A percentile compares a stretch with the other conserved stretches of the same genome.
Conservation (phyloP, 129 eudicot species). For the Tanacetum coccineum region DNA sequence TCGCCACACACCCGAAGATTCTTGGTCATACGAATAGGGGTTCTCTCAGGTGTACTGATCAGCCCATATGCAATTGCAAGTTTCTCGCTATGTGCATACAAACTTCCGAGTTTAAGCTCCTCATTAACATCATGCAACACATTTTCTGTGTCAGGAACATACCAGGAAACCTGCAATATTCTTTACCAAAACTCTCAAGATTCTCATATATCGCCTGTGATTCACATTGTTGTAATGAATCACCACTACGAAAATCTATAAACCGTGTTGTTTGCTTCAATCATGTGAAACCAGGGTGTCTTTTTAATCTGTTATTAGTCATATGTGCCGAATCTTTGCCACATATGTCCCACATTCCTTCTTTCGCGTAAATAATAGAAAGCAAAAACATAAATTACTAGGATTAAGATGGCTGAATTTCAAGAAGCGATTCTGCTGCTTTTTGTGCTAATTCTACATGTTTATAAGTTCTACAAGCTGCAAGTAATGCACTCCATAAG, state of each 20-base stretch:
- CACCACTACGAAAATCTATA: conserved; percentile 49
- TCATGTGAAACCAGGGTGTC: conserved; percentile 70
- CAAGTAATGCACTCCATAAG: conserved; percentile 60
- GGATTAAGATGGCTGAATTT: conserved; percentile 51
- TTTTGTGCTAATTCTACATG: conserved; percentile 62
- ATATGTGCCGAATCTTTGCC: conserved; percentile 54
- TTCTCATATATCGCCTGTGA: conserved; percentile 46
- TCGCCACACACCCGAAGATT: conserved; percentile 76
- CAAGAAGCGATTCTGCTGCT: conserved; percentile 60
- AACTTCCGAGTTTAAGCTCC: conserved; percentile 45
- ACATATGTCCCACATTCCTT: conserved; percentile 68
- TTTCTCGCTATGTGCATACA: conserved; percentile 57
- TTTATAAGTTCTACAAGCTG: conserved; percentile 58
- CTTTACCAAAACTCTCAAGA: conserved; percentile 39
- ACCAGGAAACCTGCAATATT: conserved; percentile 50
- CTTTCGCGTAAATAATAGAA: conserved; percentile 67
- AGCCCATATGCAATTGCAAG: conserved; percentile 68
- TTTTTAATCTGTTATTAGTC: conserved; percentile 49
- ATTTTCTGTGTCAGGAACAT: conserved; percentile 67
- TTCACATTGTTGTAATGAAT: conserved; percentile 44
- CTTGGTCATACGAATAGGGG: conserved; percentile 49
- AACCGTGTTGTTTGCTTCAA: conserved; percentile 41
- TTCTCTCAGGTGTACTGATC: conserved; percentile 43
- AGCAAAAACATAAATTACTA: conserved; percentile 61
- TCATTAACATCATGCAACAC: conserved; percentile 61